A percentile compares a stretch with the other conserved stretches of the same genome.
Evolutionary conservation across 768 basidiomycete genomes (phyloP).

Genomic region (Podaxis sp.): DNA sequence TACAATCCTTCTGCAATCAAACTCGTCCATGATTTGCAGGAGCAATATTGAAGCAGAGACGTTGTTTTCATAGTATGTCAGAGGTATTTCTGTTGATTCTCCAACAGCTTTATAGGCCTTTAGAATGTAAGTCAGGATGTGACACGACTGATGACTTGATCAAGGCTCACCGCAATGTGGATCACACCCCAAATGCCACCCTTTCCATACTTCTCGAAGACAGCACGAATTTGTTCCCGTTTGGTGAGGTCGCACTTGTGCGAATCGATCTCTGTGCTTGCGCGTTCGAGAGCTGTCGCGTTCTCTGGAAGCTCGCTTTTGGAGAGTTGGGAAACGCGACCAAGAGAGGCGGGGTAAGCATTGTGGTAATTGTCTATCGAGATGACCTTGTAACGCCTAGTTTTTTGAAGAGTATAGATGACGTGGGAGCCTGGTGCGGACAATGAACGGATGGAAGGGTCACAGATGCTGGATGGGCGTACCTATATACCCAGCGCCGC

Average conservation of each 20-base stretch:
- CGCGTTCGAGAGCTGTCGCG: conserved; percentile 64
- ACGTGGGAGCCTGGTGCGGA: conserved; percentile 81
- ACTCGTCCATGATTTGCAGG: conserved; percentile 83
- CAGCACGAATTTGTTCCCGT: conserved; percentile 63
- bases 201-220: conserved; percentile 84
- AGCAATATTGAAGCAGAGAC: conserved; percentile 86
- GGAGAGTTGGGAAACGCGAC: conserved; percentile 79
- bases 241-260: conserved; percentile 74
- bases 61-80: conserved; percentile 94
- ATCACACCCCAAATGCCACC: conserved; percentile 96
- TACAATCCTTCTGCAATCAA: conserved; percentile 82
- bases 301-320: conserved; percentile 64
- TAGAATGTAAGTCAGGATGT: conserved; percentile 2
- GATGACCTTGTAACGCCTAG: conserved; percentile 87
- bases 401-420: conserved; percentile 81
- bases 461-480: conserved; percentile 14
- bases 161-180: conserved; percentile 80
- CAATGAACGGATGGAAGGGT: conserved; percentile 7
- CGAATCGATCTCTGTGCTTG: conserved; percentile 71
- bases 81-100: conserved; percentile 89
- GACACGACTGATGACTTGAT: neutral
- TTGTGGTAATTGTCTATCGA: conserved; percentile 96
- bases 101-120: conserved; percentile 98
- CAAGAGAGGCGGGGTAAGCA: conserved; percentile 73
- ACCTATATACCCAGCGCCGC: conserved; percentile 93